Base-by-base conservation (phyloP, 208 protist species). In the Trypanosoma avium region DNA sequence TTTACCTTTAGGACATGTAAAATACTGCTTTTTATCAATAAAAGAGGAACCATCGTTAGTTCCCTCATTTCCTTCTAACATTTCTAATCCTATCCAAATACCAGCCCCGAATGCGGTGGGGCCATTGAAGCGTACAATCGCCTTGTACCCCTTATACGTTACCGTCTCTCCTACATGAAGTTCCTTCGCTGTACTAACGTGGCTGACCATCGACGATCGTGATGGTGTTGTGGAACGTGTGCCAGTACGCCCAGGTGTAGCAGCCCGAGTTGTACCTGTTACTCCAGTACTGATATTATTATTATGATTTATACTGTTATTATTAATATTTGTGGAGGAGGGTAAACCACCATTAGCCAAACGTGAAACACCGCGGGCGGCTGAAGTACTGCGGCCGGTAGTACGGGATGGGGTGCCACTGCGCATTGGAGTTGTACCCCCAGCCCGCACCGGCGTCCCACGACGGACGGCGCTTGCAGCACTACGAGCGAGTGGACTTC, bases 21-120 rank as follows among this genome's bases (percentile, higher is more conserved):
- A 95, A 67, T 95, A 95, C 56, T 90, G 81, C 65, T 87, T 87
- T 74, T 95, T 95, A 79, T 95, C 89, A 60, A 95, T 90, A 67
- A 93, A 92, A 2, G 86, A 93, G 32, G 89, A 93, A 54, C 89
- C 89, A 48, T 95, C 86, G 70, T 95, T 93, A 13, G 84, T 91
- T 58, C 89, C 89, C 60, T 95, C 89, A 68, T 90, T 90, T 50
- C 89, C 89, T 45, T 95, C 86, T 17, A 95, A 55, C 86, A 95
- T 95, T 61, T 95, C 89, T 47, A 95, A 70, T n/a, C 89, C 89
- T 47, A 93, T 89, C 86, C 89, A 95, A 40, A 90, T 81, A 1
- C 89, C 89, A 21, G 89, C 86, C 30, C 84, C 89, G 54, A 95
- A 95, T 10, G 81, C 67, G 15, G 89, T 95, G 6, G 83, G 53